Evolutionary conservation across 2,329 filamentous ascomycete species (phyloP).

Genomic region (Ophiostoma perfectum): DNA sequence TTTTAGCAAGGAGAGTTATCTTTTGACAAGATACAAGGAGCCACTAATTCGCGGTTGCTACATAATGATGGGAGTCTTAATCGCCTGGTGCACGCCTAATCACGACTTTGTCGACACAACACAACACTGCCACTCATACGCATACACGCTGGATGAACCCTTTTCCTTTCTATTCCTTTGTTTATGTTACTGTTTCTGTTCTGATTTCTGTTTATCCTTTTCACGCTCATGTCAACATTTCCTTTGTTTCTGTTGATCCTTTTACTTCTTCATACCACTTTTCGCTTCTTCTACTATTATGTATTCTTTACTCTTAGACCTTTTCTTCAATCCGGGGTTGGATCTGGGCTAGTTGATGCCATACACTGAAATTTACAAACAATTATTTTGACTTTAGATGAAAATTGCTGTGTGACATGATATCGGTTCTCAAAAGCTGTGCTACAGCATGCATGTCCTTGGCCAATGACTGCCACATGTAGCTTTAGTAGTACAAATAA

Average conservation of each 20-base stretch:
- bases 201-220: slow-evolving; percentile 3
- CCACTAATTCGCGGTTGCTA: slow-evolving; percentile 1
- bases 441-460: neutral
- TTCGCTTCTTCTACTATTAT: slow-evolving; percentile 17
- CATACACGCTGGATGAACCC: slow-evolving; percentile 6
- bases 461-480: too few relatives aligned
- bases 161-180: slow-evolving; percentile 3
- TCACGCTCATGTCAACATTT: slow-evolving; percentile 6
- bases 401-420: neutral
- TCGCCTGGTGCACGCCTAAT: slow-evolving; percentile 7
- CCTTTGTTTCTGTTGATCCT: slow-evolving; percentile 8
- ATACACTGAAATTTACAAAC: neutral
- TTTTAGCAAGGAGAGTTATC: neutral
- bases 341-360: neutral
- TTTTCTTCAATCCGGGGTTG: neutral
- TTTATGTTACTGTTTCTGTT: neutral
- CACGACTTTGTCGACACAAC: slow-evolving; percentile 10
- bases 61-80: slow-evolving; percentile 5
- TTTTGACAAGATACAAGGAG: slow-evolving; percentile 10
- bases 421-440: too few relatives aligned
- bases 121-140: slow-evolving; percentile 1
- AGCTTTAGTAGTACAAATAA: neutral
- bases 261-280: slow-evolving; percentile 15
- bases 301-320: slow-evolving; percentile 14
- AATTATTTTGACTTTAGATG: neutral